Percentiles rank a stretch among this genome's conserved stretches.
Conservation (phyloP, 2,329 filamentous ascomycete species). For the Pseudopyricularia javanii region DNA sequence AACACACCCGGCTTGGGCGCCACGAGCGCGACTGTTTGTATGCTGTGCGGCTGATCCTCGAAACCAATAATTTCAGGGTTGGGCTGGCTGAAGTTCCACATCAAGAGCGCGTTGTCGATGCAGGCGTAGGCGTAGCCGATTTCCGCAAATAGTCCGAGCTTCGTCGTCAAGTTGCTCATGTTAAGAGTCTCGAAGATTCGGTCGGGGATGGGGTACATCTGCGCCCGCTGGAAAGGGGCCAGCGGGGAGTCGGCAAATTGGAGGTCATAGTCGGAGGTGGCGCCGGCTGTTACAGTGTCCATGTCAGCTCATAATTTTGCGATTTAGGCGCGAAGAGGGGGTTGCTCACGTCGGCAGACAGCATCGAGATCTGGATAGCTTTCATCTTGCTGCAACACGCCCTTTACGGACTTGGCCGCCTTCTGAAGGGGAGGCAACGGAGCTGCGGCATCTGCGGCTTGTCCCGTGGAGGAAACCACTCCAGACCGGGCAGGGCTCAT, state of each 20-base stretch:
- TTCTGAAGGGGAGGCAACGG: constrained; percentile 60
- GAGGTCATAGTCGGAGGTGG: constrained; percentile 85
- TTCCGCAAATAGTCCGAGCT: constrained; percentile 90
- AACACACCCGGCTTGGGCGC: constrained; percentile 81
- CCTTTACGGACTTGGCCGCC: constrained; percentile 74
- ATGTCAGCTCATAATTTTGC: constrained; percentile 6
- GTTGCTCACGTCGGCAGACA: constrained; percentile 69
- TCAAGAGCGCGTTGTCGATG: constrained; percentile 89
- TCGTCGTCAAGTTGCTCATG: constrained; percentile 71
- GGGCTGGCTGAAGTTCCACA: constrained; percentile 96
- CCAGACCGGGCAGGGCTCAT: constrained; percentile 7
- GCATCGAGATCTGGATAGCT: constrained; percentile 81
- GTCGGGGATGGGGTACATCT: constrained; percentile 83
- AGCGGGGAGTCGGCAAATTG: constrained; percentile 55
- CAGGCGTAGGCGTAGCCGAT: constrained; percentile 92
- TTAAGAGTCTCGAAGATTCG: constrained; percentile 90
- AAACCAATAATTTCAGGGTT: constrained; percentile 85
- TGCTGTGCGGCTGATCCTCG: constrained; percentile 78
- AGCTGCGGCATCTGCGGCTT: constrained; percentile 11
- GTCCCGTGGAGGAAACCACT: neutral
- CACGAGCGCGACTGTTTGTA: constrained; percentile 82
- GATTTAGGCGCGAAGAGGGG: neutral
- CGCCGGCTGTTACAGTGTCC: constrained; percentile 52
- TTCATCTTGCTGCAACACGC: constrained; percentile 61
- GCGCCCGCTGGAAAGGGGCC: constrained; percentile 80